Conservation (phyloP, 176 grass and related monocot species). For the Pontederia paniculata region DNA sequence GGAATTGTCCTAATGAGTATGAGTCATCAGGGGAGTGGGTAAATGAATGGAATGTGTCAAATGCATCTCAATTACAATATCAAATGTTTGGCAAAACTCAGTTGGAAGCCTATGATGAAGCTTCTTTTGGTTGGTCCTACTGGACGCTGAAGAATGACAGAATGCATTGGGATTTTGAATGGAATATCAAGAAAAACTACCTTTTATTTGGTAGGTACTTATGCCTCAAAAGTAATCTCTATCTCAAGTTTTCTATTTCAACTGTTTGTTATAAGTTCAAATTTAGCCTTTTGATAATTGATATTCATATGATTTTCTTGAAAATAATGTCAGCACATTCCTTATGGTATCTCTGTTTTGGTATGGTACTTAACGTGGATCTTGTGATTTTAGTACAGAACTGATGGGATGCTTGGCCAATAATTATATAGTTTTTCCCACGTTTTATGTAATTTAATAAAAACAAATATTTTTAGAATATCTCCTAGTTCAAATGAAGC, state of each 20-base stretch:
- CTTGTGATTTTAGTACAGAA: too few relatives aligned
- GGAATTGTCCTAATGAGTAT: neutral
- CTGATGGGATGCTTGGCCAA: too few relatives aligned
- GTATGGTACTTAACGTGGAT: neutral
- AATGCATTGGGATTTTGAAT: conserved; percentile 82
- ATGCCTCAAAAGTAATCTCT: neutral
- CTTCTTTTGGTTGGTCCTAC: conserved; percentile 88
- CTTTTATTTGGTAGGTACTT: conserved; percentile 45
- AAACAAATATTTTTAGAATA: too few relatives aligned
- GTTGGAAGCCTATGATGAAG: conserved; percentile 56
- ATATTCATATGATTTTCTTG: neutral
- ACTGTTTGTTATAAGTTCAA: neutral
- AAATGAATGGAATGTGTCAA: conserved; percentile 75
- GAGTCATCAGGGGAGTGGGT: conserved; percentile 67
- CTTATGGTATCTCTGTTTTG: neutral
- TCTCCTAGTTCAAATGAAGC: too few relatives aligned
- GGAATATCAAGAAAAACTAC: conserved; percentile 54
- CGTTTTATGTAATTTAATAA: too few relatives aligned
- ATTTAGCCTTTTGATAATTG: neutral
- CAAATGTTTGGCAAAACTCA: conserved; percentile 75
- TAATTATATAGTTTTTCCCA: too few relatives aligned
- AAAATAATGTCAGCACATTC: neutral
- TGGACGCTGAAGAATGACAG: conserved; percentile 75
- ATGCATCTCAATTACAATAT: conserved; percentile 52
- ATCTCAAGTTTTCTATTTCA: neutral